Evolutionary conservation across 208 protist species (phyloP).

Genomic region (Strigomonas galati): DNA sequence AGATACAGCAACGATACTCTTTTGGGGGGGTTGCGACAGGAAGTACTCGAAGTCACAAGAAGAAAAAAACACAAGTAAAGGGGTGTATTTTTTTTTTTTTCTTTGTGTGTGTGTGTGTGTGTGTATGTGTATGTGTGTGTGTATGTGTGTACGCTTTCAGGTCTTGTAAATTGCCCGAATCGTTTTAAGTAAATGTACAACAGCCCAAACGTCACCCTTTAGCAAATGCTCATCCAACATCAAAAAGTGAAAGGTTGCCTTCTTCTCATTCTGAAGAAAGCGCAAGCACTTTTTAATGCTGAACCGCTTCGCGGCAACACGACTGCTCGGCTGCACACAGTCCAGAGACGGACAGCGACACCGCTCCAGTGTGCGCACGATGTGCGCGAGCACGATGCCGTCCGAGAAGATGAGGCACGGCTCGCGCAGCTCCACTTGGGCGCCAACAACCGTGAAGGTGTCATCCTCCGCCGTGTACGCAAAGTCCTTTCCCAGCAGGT

Average conservation of each 20-base stretch:
- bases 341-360: slow-evolving; percentile 62
- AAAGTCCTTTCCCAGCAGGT: slow-evolving; percentile 38
- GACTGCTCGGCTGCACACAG: slow-evolving; percentile 47
- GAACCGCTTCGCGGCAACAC: slow-evolving; percentile 58
- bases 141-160: too few species aligned
- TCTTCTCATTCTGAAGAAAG: slow-evolving; percentile 50
- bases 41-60: too few species aligned
- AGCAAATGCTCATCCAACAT: slow-evolving; percentile 58
- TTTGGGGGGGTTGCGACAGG: too few species aligned
- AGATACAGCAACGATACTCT: too few species aligned
- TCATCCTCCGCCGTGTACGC: slow-evolving; percentile 50
- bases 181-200: slow-evolving; percentile 35
- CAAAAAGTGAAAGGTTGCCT: slow-evolving; percentile 30
- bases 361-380: slow-evolving; percentile 57
- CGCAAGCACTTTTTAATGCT: slow-evolving; percentile 65
- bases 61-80: too few species aligned
- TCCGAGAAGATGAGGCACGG: slow-evolving; percentile 63
- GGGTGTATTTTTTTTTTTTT: neutral
- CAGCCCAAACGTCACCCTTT: slow-evolving; percentile 32
- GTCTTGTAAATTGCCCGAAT: slow-evolving; percentile 13
- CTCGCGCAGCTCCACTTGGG: neutral
- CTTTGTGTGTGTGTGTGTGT: neutral
- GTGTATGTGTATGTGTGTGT: too few species aligned
- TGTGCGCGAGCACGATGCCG: slow-evolving; percentile 63
- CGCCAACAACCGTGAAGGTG: slow-evolving; percentile 25